phyloP scores from a whole-genome alignment of 1,284 basidiomycete genomes.

The Ustilago crameri region DNA sequence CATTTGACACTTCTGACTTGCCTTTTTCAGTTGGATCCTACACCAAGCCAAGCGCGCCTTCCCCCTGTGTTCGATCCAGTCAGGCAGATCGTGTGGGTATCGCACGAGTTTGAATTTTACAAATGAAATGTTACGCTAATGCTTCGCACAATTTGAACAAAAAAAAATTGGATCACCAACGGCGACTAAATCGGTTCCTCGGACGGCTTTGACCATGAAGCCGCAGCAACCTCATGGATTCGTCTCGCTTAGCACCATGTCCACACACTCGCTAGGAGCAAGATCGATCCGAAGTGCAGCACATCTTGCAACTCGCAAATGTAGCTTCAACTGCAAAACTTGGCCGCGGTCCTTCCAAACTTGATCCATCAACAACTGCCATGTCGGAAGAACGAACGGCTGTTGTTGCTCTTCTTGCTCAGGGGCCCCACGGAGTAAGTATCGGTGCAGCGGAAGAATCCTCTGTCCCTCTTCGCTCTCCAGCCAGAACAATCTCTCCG shows the following conservation, averaged over 20 bases:
- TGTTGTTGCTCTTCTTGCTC: too few relatives aligned
- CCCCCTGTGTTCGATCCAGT: background rate
- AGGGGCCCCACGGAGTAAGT: slow-evolving; percentile 1
- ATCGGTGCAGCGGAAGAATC: background rate
- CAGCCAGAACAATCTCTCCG: slow-evolving; percentile 17
- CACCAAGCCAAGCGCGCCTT: too few relatives aligned
- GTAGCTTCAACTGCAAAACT: too few relatives aligned
- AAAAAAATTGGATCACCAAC: too few relatives aligned
- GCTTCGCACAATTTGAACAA: too few relatives aligned
- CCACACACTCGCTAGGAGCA: slow-evolving; percentile 18
- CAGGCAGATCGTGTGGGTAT: too few relatives aligned
- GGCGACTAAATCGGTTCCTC: too few relatives aligned
- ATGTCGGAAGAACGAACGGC: too few relatives aligned
- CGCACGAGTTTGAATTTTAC: too few relatives aligned
- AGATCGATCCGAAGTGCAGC: slow-evolving; percentile 12
- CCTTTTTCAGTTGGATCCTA: slow-evolving; percentile 1
- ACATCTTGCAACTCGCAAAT: background rate
- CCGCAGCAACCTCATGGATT: background rate
- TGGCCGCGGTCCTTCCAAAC: too few relatives aligned
- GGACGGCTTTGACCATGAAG: too few relatives aligned
- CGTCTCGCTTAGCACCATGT: background rate
- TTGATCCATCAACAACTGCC: slow-evolving; percentile 5
- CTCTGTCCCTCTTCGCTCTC: background rate
- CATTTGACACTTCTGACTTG: background rate
- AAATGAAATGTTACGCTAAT: too few relatives aligned